Conservation (phyloP, 306 rosid genomes). For the Amphicarpaea edgeworthii region DNA sequence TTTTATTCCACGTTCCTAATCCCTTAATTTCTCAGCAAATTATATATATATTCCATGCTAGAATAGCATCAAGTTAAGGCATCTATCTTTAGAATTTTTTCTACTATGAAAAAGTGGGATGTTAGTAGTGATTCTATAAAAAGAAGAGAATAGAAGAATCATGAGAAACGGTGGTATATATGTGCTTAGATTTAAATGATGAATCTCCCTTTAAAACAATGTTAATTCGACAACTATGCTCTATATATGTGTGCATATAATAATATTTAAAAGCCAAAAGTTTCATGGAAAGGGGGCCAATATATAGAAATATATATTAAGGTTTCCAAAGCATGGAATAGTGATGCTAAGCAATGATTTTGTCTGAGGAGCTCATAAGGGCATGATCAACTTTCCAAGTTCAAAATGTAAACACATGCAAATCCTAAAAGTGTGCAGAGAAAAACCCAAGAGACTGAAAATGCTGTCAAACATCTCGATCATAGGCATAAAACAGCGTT, state of each 20-base stretch:
- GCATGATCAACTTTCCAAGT: constrained; percentile 38
- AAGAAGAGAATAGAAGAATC: constrained; percentile 51
- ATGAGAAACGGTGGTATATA: constrained; percentile 49
- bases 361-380: constrained; percentile 43
- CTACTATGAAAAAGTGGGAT: constrained; percentile 34
- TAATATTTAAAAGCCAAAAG: constrained; percentile 42
- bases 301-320: constrained; percentile 42
- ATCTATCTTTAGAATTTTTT: constrained; percentile 18
- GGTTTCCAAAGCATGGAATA: constrained; percentile 48
- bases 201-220: constrained; percentile 29
- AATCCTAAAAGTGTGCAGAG: constrained; percentile 35
- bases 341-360: constrained; percentile 51
- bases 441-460: constrained; percentile 13
- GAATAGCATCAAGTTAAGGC: constrained; percentile 27
- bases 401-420: constrained; percentile 42
- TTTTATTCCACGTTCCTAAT: background rate
- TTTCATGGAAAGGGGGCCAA: constrained; percentile 17
- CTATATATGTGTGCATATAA: background rate
- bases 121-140: constrained; percentile 42
- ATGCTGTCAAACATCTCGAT: constrained; percentile 32
- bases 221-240: constrained; percentile 20
- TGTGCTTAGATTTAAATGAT: constrained; percentile 48
- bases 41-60: constrained; percentile 14
- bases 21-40: constrained; percentile 29
- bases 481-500: constrained; percentile 28